Percentiles rank a stretch among this genome's conserved stretches.
These are phyloP conservation scores for Penicillium cinerascens DNA, from an alignment of 495 filamentous ascomycete species.

Conservation along the genomic window DNA sequence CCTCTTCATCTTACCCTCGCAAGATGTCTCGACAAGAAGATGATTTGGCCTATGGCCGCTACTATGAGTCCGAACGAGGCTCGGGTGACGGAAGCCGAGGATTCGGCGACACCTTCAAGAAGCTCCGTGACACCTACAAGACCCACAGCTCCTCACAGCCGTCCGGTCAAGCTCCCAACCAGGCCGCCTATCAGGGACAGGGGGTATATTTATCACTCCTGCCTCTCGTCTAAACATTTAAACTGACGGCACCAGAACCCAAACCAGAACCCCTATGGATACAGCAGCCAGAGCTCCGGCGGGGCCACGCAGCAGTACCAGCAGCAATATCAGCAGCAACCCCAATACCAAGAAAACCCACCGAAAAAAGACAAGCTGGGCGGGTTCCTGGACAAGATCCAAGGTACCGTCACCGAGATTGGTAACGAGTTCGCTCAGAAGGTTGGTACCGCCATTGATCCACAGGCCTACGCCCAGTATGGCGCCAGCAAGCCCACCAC, in stretches of 20 bases:
- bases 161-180: conserved; percentile 16
- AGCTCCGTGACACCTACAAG: conserved; percentile 44
- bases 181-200: conserved; percentile 14
- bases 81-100: conserved; percentile 41
- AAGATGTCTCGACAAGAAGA: conserved; percentile 42
- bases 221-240: not conserved
- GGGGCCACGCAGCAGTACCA: conserved; percentile 2
- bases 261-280: conserved; percentile 12
- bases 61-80: conserved; percentile 36
- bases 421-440: conserved; percentile 49
- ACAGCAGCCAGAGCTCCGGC: conserved; percentile 7
- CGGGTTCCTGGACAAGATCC: conserved; percentile 55
- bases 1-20: not conserved
- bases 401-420: conserved; percentile 49
- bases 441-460: conserved; percentile 48
- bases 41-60: conserved; percentile 57
- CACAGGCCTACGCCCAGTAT: conserved; percentile 48
- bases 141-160: conserved; percentile 22
- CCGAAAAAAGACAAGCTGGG: conserved; percentile 44
- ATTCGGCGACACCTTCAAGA: conserved; percentile 54
- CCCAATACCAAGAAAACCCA: conserved; percentile 28
- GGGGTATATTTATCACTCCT: not conserved
- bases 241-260: conserved; percentile 19
- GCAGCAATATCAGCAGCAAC: conserved; percentile 11
- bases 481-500: conserved; percentile 40